Base-by-base conservation (phyloP, 192 early-diverging fungal species). In the Mortierella antarctica region DNA sequence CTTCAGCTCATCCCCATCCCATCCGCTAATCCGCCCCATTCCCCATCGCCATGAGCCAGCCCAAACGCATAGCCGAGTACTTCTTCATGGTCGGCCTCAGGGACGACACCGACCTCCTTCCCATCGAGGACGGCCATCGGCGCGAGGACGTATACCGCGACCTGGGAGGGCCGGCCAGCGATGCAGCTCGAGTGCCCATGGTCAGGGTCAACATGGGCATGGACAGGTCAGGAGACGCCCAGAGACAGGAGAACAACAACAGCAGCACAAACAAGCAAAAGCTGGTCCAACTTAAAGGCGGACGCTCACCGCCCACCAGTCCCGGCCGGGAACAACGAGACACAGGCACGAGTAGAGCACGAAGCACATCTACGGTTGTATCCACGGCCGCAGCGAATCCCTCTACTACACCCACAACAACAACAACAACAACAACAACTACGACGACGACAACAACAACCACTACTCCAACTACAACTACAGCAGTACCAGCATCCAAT, bases 21-120 rank as follows among this genome's bases (percentile, higher is more conserved):
- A 11, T 15, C 7, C 23, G 13, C 18, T 14, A 18, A 15, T 53
- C 14, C 20, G 52, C 52, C 40, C 42, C 40, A 40, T 44, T 62
- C 5, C 11, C 52, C 0, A 45, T 15, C 52, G n/a, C 53, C 14
- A 57, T 61, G 49, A 49, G 23, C 21, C 18, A 70, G 2, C 77
- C 77, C 7, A 80, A 68, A n/a, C 77, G 77, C 48, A 80, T 80
- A 40, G 77, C 77, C 53, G 70, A 80, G 48, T 80, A 80, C 60
- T 80, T 80, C 60, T 80, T 72, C 48, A 80, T 80, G 23, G 77
- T 80, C 14, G 77, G 77, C 13, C 65, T 80, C 62, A 52, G 58
- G 23, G 77, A 80, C 65, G 60, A 80, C 57, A 56, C 61, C 45
- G 44, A 51, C 15, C 61, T 68, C 13, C 39, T 20, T 48, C 58